phyloP scores from a whole-genome alignment of 2,329 filamentous ascomycete species.

The Xylaria sp. region DNA sequence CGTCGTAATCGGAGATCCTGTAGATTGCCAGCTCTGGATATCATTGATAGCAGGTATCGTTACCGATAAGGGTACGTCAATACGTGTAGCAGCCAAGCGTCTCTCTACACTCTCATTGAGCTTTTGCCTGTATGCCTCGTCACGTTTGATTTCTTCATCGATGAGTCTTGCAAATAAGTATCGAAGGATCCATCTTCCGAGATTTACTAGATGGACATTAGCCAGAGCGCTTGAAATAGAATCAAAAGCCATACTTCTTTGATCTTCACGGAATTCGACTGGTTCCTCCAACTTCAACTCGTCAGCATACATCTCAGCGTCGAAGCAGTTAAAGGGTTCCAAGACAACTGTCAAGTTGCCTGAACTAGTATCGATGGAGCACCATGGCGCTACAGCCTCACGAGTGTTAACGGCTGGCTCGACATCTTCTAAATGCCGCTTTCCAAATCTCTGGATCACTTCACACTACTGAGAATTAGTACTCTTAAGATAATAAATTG shows the following conservation, averaged over 20 bases:
- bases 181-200: slow-evolving; percentile 94
- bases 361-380: slow-evolving; percentile 91
- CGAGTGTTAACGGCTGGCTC: slow-evolving; percentile 85
- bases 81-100: slow-evolving; percentile 62
- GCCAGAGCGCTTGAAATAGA: slow-evolving; percentile 7
- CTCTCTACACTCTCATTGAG: slow-evolving; percentile 72
- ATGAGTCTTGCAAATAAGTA: slow-evolving; percentile 91
- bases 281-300: slow-evolving; percentile 78
- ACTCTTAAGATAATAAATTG: slow-evolving; percentile 1
- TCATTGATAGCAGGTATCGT: slow-evolving; percentile 51
- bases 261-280: slow-evolving; percentile 89
- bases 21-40: slow-evolving; percentile 53
- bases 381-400: slow-evolving; percentile 95
- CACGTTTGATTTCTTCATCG: slow-evolving; percentile 87
- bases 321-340: slow-evolving; percentile 95
- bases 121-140: slow-evolving; percentile 76
- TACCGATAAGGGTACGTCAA: slow-evolving; percentile 70
- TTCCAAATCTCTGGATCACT: slow-evolving; percentile 91
- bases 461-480: slow-evolving; percentile 68
- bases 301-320: slow-evolving; percentile 96
- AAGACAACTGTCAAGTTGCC: slow-evolving; percentile 90
- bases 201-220: slow-evolving; percentile 73
- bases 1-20: slow-evolving; percentile 62
- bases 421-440: slow-evolving; percentile 92
- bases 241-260: slow-evolving; percentile 75